phyloP scores from a whole-genome alignment of 2,329 filamentous ascomycete species.

The Trichoderma pleuroti region DNA sequence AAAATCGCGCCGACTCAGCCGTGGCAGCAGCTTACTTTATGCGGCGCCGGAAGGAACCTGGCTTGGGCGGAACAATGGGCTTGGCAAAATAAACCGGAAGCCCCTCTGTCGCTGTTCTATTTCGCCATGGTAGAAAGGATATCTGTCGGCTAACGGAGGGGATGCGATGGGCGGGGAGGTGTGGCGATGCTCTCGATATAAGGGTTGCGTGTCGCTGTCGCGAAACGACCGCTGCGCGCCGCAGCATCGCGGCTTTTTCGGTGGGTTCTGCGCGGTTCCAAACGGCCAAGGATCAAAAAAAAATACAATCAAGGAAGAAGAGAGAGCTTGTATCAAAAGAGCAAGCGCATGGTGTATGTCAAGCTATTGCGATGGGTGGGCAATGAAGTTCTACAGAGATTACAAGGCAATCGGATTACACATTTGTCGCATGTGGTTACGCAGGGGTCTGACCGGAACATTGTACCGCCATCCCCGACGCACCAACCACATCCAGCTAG shows the following conservation, averaged over 20 bases:
- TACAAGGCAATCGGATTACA: slow-evolving; percentile 8
- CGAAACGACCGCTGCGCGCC: slow-evolving; percentile 24
- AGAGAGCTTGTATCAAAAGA: background rate
- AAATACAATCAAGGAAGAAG: background rate
- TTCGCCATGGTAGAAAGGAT: slow-evolving; percentile 35
- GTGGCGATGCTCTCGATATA: slow-evolving; percentile 24
- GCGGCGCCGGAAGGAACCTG: slow-evolving; percentile 26
- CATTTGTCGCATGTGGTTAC: slow-evolving; percentile 6
- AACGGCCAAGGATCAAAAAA: background rate
- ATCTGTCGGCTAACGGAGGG: slow-evolving; percentile 28
- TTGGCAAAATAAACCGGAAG: slow-evolving; percentile 36
- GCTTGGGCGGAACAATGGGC: slow-evolving; percentile 12
- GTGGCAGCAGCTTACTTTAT: slow-evolving; percentile 28
- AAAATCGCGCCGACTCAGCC: background rate
- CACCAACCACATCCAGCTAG: slow-evolving; percentile 22
- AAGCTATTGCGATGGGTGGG: background rate
- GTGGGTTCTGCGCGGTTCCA: background rate
- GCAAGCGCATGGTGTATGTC: slow-evolving; percentile 1
- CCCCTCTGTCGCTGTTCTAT: slow-evolving; percentile 21
- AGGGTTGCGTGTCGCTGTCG: slow-evolving; percentile 24
- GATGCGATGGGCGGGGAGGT: slow-evolving; percentile 24
- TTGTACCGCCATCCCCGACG: slow-evolving; percentile 29
- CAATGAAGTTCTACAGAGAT: slow-evolving; percentile 9
- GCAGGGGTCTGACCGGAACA: slow-evolving; percentile 30
- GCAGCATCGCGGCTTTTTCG: slow-evolving; percentile 21